Conservation (phyloP, 495 filamentous ascomycete species). For the Penicillium malachiteum region DNA sequence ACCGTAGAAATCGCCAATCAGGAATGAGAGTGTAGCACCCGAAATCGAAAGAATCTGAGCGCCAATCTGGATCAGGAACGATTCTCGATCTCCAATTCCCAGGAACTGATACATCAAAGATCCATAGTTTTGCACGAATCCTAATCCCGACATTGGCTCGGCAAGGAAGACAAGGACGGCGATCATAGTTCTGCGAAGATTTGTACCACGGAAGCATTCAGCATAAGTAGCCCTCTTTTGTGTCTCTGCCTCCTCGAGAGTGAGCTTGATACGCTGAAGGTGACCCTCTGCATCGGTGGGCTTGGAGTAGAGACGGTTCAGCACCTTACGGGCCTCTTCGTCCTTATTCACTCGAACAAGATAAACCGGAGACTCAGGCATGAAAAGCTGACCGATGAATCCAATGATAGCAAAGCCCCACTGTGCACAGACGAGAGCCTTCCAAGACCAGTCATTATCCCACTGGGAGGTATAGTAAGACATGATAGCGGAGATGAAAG, state of each 20-base stretch:
- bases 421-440: conserved; percentile 2
- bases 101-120: conserved; percentile 6
- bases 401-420: conserved; percentile 2
- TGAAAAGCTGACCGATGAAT: conserved; percentile 5
- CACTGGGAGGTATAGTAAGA: conserved; percentile 4
- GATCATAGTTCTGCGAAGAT: conserved; percentile 2
- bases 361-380: conserved; percentile 6
- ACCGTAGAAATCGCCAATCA: conserved; percentile 1
- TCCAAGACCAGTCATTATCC: conserved; percentile 2
- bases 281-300: conserved; percentile 1
- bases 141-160: conserved; percentile 2
- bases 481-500: conserved; percentile 7
- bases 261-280: conserved; percentile 3
- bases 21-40: neutral
- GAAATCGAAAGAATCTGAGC: conserved; percentile 8
- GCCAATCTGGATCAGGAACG: conserved; percentile 5
- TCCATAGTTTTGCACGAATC: conserved; percentile 6
- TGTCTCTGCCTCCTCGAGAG: conserved; percentile 3
- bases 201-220: conserved; percentile 7
- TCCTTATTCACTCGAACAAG: conserved; percentile 1
- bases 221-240: neutral
- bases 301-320: neutral
- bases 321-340: neutral
- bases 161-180: conserved; percentile 2
- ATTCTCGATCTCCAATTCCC: conserved; percentile 1